These are phyloP conservation scores for Saturnispora mendoncae DNA, from an alignment of 805 yeast genomes.

Conservation along the genomic window DNA sequence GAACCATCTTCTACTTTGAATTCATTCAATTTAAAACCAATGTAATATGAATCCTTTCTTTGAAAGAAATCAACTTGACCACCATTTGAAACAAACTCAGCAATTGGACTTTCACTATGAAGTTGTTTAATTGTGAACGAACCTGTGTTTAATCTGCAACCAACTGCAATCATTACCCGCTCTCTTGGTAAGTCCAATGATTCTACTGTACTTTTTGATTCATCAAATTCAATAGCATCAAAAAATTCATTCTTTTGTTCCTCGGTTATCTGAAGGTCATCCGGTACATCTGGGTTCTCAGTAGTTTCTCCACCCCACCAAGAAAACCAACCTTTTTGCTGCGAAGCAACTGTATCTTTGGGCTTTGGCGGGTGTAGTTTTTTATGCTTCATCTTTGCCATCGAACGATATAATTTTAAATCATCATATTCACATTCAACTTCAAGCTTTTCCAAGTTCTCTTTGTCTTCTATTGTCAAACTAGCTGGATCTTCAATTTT, in stretches of 20 bases:
- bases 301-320: constrained; percentile 48
- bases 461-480: constrained; percentile 24
- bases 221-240: constrained; percentile 89
- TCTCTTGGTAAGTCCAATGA: constrained; percentile 65
- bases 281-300: constrained; percentile 2
- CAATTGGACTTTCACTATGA: constrained; percentile 42
- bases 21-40: constrained; percentile 69
- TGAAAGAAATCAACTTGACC: constrained; percentile 66
- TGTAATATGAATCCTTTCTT: constrained; percentile 67
- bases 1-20: constrained; percentile 85
- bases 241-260: constrained; percentile 85
- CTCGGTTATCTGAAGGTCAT: constrained; percentile 53
- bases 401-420: constrained; percentile 72
- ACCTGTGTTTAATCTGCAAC: constrained; percentile 66
- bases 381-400: constrained; percentile 60
- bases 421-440: constrained; percentile 61
- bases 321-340: constrained; percentile 53
- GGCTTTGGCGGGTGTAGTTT: constrained; percentile 24
- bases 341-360: constrained; percentile 1
- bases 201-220: constrained; percentile 40
- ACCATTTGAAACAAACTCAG: constrained; percentile 76
- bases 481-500: constrained; percentile 35
- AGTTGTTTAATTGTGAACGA: constrained; percentile 52
- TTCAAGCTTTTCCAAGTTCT: constrained; percentile 46
- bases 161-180: constrained; percentile 55